Evolutionary conservation across 805 yeast genomes (phyloP).

Genomic region (Blastobotrys muscicola): DNA sequence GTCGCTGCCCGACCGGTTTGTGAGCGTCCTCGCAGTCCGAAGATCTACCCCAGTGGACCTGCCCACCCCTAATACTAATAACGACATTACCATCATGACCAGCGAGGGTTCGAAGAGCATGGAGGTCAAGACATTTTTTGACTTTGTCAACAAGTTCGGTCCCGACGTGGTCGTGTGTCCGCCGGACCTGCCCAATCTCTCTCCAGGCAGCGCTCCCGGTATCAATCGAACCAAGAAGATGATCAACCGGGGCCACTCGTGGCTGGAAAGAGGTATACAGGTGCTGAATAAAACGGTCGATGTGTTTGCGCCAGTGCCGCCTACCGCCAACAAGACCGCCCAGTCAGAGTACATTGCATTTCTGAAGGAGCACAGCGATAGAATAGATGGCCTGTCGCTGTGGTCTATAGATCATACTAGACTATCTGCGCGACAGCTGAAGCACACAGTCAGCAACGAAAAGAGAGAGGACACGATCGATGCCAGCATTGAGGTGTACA

Average conservation of each 20-base stretch:
- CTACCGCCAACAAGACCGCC: conserved; percentile 19
- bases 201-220: conserved; percentile 26
- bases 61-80: conserved; percentile 27
- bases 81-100: conserved; percentile 26
- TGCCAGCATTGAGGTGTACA: background rate
- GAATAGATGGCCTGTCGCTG: conserved; percentile 14
- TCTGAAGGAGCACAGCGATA: conserved; percentile 8
- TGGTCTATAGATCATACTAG: background rate
- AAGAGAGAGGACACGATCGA: background rate
- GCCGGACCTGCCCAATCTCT: conserved; percentile 25
- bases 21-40: conserved; percentile 22
- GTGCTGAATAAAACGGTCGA: conserved; percentile 6
- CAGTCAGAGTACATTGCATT: conserved; percentile 19
- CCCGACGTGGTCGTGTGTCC: conserved; percentile 30
- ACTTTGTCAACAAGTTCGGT: conserved; percentile 15
- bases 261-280: conserved; percentile 22
- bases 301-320: conserved; percentile 26
- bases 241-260: conserved; percentile 25
- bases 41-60: conserved; percentile 25
- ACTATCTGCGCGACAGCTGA: background rate
- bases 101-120: conserved; percentile 28
- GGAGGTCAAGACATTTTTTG: conserved; percentile 17
- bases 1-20: conserved; percentile 22
- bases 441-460: background rate
- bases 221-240: conserved; percentile 29